Percentiles rank a stretch among this genome's conserved stretches.
Conservation (phyloP, 2,329 filamentous ascomycete genomes). For the Nemania abortiva region DNA sequence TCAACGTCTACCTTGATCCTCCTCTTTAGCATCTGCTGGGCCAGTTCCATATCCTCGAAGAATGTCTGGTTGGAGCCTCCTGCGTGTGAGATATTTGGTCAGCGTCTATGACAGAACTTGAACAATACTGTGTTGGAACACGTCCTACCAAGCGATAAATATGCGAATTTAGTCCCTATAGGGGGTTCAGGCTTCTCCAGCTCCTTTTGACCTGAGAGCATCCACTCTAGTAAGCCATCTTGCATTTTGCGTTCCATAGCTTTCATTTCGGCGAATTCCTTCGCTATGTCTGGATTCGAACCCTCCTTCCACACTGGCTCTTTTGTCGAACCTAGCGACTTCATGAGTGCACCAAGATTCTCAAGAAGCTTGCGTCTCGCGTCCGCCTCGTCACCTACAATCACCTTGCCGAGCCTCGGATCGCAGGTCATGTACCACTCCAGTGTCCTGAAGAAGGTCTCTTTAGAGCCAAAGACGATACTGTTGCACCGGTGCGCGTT, state of each 20-base stretch:
- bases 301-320: constrained; percentile 35
- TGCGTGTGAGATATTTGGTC: constrained; percentile 17
- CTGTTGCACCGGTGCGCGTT: constrained; percentile 42
- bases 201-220: constrained; percentile 14
- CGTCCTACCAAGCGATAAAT: constrained; percentile 35
- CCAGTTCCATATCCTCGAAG: constrained; percentile 45
- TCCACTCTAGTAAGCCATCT: constrained; percentile 21
- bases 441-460: constrained; percentile 42
- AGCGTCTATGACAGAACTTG: too few relatives aligned
- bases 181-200: neutral
- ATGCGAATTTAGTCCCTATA: constrained; percentile 22
- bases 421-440: constrained; percentile 46
- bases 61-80: constrained; percentile 44
- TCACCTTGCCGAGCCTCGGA: constrained; percentile 27
- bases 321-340: constrained; percentile 36
- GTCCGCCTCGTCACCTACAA: constrained; percentile 32
- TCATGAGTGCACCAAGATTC: constrained; percentile 32
- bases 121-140: too few relatives aligned
- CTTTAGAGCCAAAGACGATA: constrained; percentile 46
- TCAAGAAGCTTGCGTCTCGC: constrained; percentile 28
- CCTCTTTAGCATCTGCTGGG: constrained; percentile 45
- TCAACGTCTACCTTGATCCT: constrained; percentile 51
- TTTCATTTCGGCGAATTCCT: constrained; percentile 21
- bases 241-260: constrained; percentile 1
- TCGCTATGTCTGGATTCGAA: neutral